Percentiles rank a stretch among this genome's conserved stretches.
Conservation (phyloP, 2,329 filamentous ascomycete species). For the Zymoseptoria crescenta region DNA sequence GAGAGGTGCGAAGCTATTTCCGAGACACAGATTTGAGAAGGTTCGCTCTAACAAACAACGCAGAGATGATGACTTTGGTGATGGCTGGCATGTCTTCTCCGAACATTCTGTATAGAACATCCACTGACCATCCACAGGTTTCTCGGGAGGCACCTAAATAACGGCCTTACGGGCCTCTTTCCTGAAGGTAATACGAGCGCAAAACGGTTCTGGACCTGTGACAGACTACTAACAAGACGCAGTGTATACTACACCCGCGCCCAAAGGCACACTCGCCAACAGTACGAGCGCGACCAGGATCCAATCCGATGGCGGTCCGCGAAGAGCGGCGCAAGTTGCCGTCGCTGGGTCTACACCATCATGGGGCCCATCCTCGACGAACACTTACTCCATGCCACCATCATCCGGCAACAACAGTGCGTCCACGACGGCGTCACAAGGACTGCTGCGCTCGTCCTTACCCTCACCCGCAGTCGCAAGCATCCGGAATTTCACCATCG, state of each 20-base stretch:
- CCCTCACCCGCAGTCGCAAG: conserved; percentile 7
- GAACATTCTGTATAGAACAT: background rate
- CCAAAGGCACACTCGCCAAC: conserved; percentile 27
- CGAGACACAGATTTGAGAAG: background rate
- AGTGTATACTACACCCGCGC: conserved; percentile 34
- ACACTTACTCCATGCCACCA: conserved; percentile 1
- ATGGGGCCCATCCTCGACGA: background rate
- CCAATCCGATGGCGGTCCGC: conserved; percentile 13
- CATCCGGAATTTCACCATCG: conserved; percentile 15
- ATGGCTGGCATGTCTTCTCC: conserved; percentile 47
- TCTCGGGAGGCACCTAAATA: conserved; percentile 64
- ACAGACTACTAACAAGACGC: conserved; percentile 17
- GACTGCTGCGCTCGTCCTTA: conserved; percentile 17
- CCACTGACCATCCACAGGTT: conserved; percentile 42
- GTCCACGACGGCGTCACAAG: conserved; percentile 7
- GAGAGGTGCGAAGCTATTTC: conserved; percentile 45
- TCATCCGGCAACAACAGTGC: conserved; percentile 7
- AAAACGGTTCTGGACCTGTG: background rate
- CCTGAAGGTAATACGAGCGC: conserved; percentile 58
- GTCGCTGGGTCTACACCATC: conserved; percentile 2
- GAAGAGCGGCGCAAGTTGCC: conserved; percentile 13
- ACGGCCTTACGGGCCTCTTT: conserved; percentile 69
- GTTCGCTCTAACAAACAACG: background rate
- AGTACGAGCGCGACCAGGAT: conserved; percentile 10
- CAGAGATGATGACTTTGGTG: conserved; percentile 73